phyloP scores from a whole-genome alignment of 805 yeast species.

The Saitoella complicata region DNA sequence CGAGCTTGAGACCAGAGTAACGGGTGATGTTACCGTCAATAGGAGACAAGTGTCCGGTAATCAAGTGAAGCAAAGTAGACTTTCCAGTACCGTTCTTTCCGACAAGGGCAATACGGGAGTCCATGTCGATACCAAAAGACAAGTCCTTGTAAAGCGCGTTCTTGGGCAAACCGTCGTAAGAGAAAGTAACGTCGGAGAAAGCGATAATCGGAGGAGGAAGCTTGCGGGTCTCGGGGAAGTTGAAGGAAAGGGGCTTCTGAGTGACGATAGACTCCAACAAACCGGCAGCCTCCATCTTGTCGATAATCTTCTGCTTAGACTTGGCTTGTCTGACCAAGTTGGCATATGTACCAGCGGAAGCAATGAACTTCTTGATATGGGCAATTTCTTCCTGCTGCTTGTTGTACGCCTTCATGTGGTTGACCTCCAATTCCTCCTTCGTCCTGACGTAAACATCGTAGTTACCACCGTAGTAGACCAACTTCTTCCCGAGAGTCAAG shows the following conservation, averaged over 20 bases:
- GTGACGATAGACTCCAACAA: constrained; percentile 74
- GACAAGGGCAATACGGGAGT: constrained; percentile 90
- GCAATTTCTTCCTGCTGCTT: constrained; percentile 98
- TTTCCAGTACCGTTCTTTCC: constrained; percentile 99
- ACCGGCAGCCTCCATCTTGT: constrained; percentile 99
- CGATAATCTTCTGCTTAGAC: constrained; percentile 97
- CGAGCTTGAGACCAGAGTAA: constrained; percentile 94
- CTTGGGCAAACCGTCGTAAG: constrained; percentile 60
- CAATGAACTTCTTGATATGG: constrained; percentile 96
- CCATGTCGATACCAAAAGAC: constrained; percentile 98
- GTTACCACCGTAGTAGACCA: constrained; percentile 86
- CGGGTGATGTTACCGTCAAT: constrained; percentile 92
- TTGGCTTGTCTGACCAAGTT: constrained; percentile 97
- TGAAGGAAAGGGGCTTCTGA: constrained; percentile 86
- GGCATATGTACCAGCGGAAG: constrained; percentile 99
- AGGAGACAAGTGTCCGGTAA: constrained; percentile 86
- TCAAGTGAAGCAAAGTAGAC: constrained; percentile 83
- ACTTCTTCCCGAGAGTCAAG: constrained; percentile 63
- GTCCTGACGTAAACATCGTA: constrained; percentile 95
- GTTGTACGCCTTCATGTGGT: constrained; percentile 92
- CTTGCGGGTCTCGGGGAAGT: constrained; percentile 89
- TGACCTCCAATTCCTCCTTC: constrained; percentile 80
- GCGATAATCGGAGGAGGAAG: constrained; percentile 97
- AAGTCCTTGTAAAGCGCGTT: constrained; percentile 78
- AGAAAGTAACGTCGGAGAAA: constrained; percentile 84